Evolutionary conservation across 306 rosid genomes (phyloP).

Genomic region (Cicer chorassanicum): DNA sequence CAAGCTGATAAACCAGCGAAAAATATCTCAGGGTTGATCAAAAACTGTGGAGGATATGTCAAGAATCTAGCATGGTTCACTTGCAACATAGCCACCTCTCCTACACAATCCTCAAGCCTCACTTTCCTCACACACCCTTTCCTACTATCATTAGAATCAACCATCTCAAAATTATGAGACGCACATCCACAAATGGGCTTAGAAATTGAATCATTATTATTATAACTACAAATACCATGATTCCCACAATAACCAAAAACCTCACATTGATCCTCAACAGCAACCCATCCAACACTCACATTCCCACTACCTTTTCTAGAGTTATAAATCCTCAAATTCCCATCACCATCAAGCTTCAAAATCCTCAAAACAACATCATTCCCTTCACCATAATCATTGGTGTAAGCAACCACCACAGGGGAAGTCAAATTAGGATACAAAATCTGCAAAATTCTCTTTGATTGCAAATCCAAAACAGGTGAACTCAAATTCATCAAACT

Average conservation of each 20-base stretch:
- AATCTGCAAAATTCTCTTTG: not conserved
- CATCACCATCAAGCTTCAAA: slow-evolving; percentile 20
- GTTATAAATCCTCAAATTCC: slow-evolving; percentile 29
- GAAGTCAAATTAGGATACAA: not conserved
- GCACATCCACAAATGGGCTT: not conserved
- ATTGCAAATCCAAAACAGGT: not conserved
- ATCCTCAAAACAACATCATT: slow-evolving; percentile 5
- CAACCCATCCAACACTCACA: slow-evolving; percentile 9
- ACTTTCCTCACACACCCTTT: slow-evolving; percentile 22
- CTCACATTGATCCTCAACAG: slow-evolving; percentile 27
- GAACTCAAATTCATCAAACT: not conserved
- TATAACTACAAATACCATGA: slow-evolving; percentile 21
- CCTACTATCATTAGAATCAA: not conserved
- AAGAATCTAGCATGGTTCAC: slow-evolving; percentile 19
- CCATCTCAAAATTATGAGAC: slow-evolving; percentile 1
- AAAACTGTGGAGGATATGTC: not conserved
- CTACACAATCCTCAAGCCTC: not conserved
- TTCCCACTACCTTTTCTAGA: slow-evolving; percentile 1
- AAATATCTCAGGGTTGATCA: not conserved
- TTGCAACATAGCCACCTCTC: slow-evolving; percentile 20
- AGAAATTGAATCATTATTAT: not conserved
- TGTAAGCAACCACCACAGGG: not conserved
- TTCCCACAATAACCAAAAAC: slow-evolving; percentile 25
- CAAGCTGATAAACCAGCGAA: not conserved
- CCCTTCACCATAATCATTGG: slow-evolving; percentile 21